Base-by-base conservation (phyloP, 2,329 filamentous ascomycete genomes). In the Dactylellina sp. region DNA sequence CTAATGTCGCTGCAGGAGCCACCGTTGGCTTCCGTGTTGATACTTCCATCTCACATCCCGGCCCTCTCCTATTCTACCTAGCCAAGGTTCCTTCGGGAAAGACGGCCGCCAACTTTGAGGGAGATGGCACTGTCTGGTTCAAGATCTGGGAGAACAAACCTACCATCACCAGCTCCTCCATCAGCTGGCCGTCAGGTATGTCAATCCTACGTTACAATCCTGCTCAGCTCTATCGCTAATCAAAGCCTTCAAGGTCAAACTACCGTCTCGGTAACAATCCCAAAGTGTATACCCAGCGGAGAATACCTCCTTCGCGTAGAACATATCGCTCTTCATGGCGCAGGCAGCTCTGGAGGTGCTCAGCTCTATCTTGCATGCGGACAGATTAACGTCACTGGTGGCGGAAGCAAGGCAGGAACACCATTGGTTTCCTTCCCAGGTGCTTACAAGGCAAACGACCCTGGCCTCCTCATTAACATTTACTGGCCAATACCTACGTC, bases 311-410 rank as follows among this genome's bases (percentile, higher is more conserved):
- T 84, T 16, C 79, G 83, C 7, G 79, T 82, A 47, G 83, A 85
- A 78, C 83, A 84, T 71, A 83, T 85, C 59, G 83, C 79, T 9
- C 81, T 85, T 25, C 83, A 84, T 78, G 82, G 82, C 75, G 82
- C 81, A 3, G 75, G 77, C 46, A 65, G 72, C 11, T 50, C 75
- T n/a, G 77, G 78, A 5, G 80, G 81, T 7, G 81, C 81, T 1
- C 81, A 84, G 78, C 82, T 84, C 76, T 84, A 84, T 76, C 80
- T 83, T 49, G 80, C 80, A 2, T 84, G 83, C 76, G 82, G 81
- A 0, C 83, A 84, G 79, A 77, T 85, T 64, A 81, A 81, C 61
- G 80, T 84, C 52, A 80, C 79, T 4, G 81, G 81, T 7, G 79
- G 80, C 20, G 81, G 82, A 2, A 80, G 71, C 55, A 81, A 81